A percentile compares a stretch with the other conserved stretches of the same genome.
Conservation (phyloP, 371 early-diverging fungal genomes). For the Chytridiales sp. region DNA sequence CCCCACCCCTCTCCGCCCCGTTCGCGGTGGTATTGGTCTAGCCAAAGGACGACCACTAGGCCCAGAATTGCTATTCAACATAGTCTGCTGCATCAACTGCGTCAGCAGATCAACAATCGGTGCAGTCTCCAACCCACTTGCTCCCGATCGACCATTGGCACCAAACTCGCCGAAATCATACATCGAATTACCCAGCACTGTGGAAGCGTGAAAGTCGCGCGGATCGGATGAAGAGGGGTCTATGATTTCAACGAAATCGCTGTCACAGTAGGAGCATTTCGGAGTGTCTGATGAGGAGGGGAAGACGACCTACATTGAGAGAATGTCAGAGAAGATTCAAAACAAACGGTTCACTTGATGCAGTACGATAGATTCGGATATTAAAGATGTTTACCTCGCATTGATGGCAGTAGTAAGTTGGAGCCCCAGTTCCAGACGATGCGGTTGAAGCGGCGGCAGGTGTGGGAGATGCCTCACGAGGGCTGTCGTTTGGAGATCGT, state of each 20-base stretch:
- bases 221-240: not conserved
- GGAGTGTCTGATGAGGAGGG: slow-evolving; percentile 25
- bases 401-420: slow-evolving; percentile 20
- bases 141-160: not conserved
- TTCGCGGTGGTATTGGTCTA: no score
- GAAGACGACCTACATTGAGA: slow-evolving; percentile 20
- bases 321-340: not conserved
- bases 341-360: not conserved
- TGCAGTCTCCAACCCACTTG: slow-evolving; percentile 1
- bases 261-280: slow-evolving; percentile 30
- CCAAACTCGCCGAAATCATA: no score
- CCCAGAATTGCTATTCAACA: no score
- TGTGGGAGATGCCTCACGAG: no score
- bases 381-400: slow-evolving; percentile 11
- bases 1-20: no score
- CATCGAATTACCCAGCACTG: not conserved
- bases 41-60: no score
- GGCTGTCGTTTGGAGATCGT: no score
- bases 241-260: slow-evolving; percentile 38
- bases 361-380: not conserved
- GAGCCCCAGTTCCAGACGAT: no score
- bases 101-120: slow-evolving; percentile 5
- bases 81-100: not conserved
- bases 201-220: not conserved
- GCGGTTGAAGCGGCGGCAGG: no score